Evolutionary conservation across 306 rosid genomes (phyloP).

Genomic region (Cajanus cajan): DNA sequence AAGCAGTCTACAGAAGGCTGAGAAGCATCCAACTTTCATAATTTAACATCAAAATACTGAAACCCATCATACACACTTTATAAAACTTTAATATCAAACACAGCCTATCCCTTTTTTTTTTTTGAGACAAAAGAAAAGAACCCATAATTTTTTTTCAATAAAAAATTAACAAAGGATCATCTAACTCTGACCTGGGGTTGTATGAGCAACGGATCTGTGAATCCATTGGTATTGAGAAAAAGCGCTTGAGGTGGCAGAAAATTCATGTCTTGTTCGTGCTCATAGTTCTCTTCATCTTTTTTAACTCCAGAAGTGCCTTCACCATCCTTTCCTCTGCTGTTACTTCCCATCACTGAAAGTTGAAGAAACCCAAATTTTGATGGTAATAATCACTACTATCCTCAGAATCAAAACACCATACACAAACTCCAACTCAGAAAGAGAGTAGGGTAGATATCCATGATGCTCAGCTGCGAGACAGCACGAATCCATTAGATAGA

Average conservation of each 20-base stretch:
- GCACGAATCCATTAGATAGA: constrained; percentile 34
- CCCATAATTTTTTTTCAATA: background rate
- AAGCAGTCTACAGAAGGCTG: background rate
- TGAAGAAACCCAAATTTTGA: constrained; percentile 27
- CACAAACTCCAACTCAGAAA: background rate
- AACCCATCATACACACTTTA: background rate
- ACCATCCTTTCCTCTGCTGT: constrained; percentile 35
- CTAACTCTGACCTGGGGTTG: constrained; percentile 47
- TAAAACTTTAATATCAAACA: constrained; percentile 6
- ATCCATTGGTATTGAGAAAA: background rate
- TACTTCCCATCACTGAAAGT: constrained; percentile 53
- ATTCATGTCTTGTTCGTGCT: constrained; percentile 37
- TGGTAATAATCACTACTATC: background rate
- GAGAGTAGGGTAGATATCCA: constrained; percentile 29
- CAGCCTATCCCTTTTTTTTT: background rate
- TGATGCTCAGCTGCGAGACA: constrained; percentile 34
- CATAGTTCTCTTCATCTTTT: constrained; percentile 30
- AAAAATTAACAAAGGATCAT: constrained; percentile 4
- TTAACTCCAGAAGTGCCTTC: constrained; percentile 51
- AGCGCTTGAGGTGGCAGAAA: constrained; percentile 22
- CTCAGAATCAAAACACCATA: constrained; percentile 23
- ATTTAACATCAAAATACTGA: background rate
- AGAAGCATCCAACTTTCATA: constrained; percentile 10
- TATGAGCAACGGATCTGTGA: constrained; percentile 24
- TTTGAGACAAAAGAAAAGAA: background rate